Evolutionary conservation across 139 green algal species (phyloP), one percentile per base, ranked within the genome.

Genomic region (Zygnema cylindricum): DNA sequence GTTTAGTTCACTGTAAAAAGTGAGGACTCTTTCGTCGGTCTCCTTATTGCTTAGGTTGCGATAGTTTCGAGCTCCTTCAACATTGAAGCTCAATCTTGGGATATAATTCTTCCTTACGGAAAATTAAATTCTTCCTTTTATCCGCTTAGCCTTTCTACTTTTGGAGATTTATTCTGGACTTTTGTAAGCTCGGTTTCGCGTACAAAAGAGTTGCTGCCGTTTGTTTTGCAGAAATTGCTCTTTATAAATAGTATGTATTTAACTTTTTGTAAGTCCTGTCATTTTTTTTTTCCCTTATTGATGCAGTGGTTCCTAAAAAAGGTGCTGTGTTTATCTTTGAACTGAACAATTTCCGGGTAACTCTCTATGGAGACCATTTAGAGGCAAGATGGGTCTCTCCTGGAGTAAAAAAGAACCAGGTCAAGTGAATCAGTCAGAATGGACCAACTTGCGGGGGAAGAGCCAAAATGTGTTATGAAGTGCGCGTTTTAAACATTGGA

Each of bases 251-350:
- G 49, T 25, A 16, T 7, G 49, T 63, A 25, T 63, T 63, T 63
- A 16, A 16, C 16, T 63, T 63, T 7, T 63, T 63, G 7, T 63
- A 63, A 25, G 7, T 63, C 16, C 7, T 25, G 49, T 63, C 7
- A 63, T 63, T 79, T 79, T 11, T 43, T 41, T 79, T 41, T 43
- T 16, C 7, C 71, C 11, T 3, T 25, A 40, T 41, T 16, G 3
- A 43, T 79, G 71, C 71, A 79, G 71, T 79, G 71, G 16, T 79
- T 41, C 71, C 71, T 7, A 79, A 79, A 43, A 41, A 79, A 16
- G 71, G 71, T 16, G 38, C 71, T 11, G 71, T 79, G 3, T 79
- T 79, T 79, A 16, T n/a, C 3, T 16, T 41, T 43, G 71, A 54
- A 43, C 7, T 79, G 7, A 43, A 16, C 11, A 79, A 7, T 11